Evolutionary conservation across 2,329 filamentous ascomycete genomes (phyloP), one percentile per base, ranked within the genome.

Genomic region (Trichophyton verrucosum): DNA sequence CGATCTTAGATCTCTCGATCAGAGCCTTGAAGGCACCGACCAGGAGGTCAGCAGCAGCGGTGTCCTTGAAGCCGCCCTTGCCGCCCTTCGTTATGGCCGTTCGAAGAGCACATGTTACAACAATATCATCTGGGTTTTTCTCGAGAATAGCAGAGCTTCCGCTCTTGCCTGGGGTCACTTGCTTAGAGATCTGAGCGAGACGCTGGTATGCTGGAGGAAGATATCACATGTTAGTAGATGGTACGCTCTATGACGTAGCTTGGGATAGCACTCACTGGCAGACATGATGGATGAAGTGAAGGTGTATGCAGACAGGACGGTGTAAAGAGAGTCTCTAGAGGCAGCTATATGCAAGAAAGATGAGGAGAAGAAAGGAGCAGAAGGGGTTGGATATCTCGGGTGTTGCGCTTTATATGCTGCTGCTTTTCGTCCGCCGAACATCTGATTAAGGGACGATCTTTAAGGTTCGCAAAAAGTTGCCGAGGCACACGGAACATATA

Each of bases 11-110:
- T 68, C 90, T 88, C 61, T 88, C 80, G 71, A 97, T 81, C 65
- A 97, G 79, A 62, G 85, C 86, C 76, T 86, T 87, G 76, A 97
- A 86, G 55, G 90, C 86, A 68, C 89, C 90, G 58, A 85, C 85
- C 69, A 97, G 85, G 64, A 97, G 81, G 75, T 97, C 92, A 46
- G 90, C 83, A 5, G 88, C 89, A 60, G 84, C 81, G 7, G 94
- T 97, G 77, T 97, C 94, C 80, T 97, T 97, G 82, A 99, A 94
- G 57, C 85, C 87, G 67, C 94, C 94, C 77, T 91, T 91, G 70
- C 91, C 91, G 67, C 91, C 92, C 76, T 90, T 95, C 66, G 91
- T 96, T 75, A 97, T 86, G 69, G 94, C 84, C 15, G 90, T 95
- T 69, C 94, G 90, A 70, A 96, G 88, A 67, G 88, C 89, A 67